Base-by-base conservation (phyloP, 768 basidiomycete species). In the Tricholoma saponaceum region DNA sequence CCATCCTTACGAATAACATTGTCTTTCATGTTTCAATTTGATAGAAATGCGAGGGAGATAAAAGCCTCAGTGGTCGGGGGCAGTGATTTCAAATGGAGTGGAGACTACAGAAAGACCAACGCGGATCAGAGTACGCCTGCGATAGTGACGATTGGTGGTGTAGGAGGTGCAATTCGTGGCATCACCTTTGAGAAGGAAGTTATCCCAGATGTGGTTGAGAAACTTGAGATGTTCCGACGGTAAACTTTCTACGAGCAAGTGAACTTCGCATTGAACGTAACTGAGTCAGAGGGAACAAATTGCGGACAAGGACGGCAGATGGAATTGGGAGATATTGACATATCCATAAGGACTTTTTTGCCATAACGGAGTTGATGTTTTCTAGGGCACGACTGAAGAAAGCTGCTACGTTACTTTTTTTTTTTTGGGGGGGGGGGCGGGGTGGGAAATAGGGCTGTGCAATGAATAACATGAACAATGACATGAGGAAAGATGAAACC, bases 111-210 rank as follows among this genome's bases (percentile, higher is more conserved):
- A 84, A 3, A 93, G 75, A 2, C 83, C 90, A 3, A 89, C 75
- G n/a, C 91, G 87, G 65, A 89, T 76, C 32, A 93, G 73, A 76
- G 79, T 20, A 90, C 73, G 6, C 90, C 90, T 92, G 39, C 12
- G 16, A 25, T 18, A 33, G 28, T 56, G n/a, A 5, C 43, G 6
- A 51, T 46, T 10, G 46, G 6, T 25, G 54, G 32, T 18, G 13
- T 58, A 23, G 25, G 7, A 51, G 18, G 18, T 6, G 18, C 2
- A 22, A 26, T 32, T 18, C 20, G 8, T 13, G 2, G 7, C 58
- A 74, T 25, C 67, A 90, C 90, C 91, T 72, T 93, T 91, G 60
- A 80, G 89, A 18, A 93, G 69, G 66, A 92, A 92, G 2, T 92
- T 66, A 66, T 92, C 92, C 91, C 92, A 93, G 12, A 91, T 79